phyloP scores from a whole-genome alignment of 257 asterid species.

The Orobanche coerulescens region DNA sequence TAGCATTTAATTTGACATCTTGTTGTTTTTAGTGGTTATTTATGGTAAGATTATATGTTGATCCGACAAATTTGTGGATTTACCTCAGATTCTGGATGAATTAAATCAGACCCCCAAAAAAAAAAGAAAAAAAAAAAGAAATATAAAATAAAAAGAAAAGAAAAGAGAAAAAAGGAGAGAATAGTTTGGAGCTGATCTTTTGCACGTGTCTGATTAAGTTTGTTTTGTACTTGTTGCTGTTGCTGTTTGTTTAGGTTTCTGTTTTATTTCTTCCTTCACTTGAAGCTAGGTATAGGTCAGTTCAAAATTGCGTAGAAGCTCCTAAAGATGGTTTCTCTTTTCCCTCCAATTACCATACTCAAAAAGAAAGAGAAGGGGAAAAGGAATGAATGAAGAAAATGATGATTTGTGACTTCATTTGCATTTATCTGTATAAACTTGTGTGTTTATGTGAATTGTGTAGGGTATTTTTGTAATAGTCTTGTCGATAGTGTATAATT shows the following conservation, averaged over 20 bases:
- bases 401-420: not conserved
- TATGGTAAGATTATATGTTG: not conserved
- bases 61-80: slow-evolving; percentile 23
- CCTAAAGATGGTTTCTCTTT: not conserved
- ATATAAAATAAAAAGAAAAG: too few relatives aligned
- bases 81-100: not conserved
- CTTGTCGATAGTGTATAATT: not conserved
- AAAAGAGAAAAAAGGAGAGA: not conserved
- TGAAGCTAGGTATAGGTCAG: not conserved
- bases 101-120: not conserved
- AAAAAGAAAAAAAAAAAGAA: not conserved
- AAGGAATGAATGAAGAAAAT: not conserved
- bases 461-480: not conserved
- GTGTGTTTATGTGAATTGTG: not conserved
- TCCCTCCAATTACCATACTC: not conserved
- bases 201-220: not conserved
- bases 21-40: not conserved
- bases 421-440: not conserved
- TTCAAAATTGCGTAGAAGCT: not conserved
- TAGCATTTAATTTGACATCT: not conserved
- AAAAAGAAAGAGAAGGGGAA: not conserved
- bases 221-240: not conserved
- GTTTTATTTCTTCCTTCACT: too few relatives aligned
- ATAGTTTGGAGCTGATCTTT: not conserved
- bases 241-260: not conserved